phyloP scores from a whole-genome alignment of 768 basidiomycete species.

The Pisolithus tinctorius region DNA sequence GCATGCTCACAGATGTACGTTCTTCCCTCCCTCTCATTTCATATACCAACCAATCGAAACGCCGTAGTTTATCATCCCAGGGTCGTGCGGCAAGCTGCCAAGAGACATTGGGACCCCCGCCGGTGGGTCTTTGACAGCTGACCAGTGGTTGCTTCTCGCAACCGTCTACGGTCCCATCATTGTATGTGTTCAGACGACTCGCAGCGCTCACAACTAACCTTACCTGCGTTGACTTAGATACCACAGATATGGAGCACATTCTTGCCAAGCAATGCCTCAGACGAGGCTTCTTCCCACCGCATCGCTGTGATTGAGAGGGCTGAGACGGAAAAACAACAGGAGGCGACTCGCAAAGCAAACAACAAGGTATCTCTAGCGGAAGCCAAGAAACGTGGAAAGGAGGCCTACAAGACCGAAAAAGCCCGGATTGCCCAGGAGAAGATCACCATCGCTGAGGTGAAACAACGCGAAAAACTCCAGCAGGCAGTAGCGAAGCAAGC shows the following conservation, averaged over 20 bases:
- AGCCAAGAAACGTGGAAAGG: no score
- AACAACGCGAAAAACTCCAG: background rate
- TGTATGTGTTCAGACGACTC: conserved; percentile 10
- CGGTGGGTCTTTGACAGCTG: conserved; percentile 29
- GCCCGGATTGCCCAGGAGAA: no score
- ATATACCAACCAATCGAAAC: background rate
- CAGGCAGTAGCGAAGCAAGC: background rate
- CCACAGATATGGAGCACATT: background rate
- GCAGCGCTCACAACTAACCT: background rate
- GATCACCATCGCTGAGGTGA: conserved; percentile 2
- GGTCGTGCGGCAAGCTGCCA: conserved; percentile 12
- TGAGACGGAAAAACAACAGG: no score
- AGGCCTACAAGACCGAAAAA: no score
- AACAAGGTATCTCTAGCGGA: no score
- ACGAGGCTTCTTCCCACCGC: no score
- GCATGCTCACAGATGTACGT: background rate
- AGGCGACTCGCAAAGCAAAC: no score
- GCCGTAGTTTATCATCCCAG: background rate
- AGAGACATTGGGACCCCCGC: conserved; percentile 25
- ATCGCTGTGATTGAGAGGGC: no score
- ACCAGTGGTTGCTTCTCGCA: conserved; percentile 27
- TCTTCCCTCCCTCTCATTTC: background rate
- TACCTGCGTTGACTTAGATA: conserved; percentile 11
- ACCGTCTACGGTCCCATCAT: conserved; percentile 24
- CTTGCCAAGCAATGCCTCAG: no score